These are phyloP conservation scores for Apiosordaria backusii DNA, from an alignment of 495 filamentous ascomycete genomes.

Conservation along the genomic window DNA sequence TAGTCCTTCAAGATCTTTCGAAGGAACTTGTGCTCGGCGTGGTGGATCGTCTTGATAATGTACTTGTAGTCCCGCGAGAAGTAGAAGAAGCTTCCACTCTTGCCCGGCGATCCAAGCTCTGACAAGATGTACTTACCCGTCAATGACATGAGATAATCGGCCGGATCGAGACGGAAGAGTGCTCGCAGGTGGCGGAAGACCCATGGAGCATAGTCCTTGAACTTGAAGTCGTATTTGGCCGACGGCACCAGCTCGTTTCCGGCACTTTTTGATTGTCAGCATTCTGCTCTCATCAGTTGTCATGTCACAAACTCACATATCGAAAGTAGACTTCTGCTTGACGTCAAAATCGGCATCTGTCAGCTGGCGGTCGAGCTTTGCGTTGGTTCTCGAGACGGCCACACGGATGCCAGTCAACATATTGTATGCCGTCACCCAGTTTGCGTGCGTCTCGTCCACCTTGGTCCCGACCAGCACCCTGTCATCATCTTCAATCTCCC, in stretches of 20 bases:
- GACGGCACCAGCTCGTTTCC: constrained; percentile 96
- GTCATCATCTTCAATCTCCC: constrained; percentile 91
- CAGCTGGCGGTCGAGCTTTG: constrained; percentile 86
- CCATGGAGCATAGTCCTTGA: constrained; percentile 99
- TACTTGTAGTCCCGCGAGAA: constrained; percentile 99
- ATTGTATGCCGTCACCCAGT: constrained; percentile 98
- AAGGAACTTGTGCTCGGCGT: constrained; percentile 91
- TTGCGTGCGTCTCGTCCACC: constrained; percentile 94
- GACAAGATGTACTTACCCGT: constrained; percentile 99
- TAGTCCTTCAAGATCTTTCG: constrained; percentile 90
- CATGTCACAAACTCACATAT: constrained; percentile 54
- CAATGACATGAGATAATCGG: constrained; percentile 96
- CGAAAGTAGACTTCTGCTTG: constrained; percentile 96
- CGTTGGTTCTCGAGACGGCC: constrained; percentile 91
- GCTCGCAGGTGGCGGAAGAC: constrained; percentile 91
- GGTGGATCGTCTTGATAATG: constrained; percentile 99
- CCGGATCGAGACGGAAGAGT: constrained; percentile 88
- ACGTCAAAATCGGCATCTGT: constrained; percentile 88
- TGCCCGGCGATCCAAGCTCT: constrained; percentile 93
- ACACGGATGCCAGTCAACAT: constrained; percentile 99
- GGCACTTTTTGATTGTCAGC: constrained; percentile 40
- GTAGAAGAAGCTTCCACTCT: constrained; percentile 99
- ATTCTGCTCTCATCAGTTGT: constrained; percentile 35
- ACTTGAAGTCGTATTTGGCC: constrained; percentile 99
- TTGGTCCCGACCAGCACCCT: constrained; percentile 94